These are phyloP conservation scores for Sporothrix schenckii DNA, from an alignment of 2,329 filamentous ascomycete species.

Conservation along the genomic window DNA sequence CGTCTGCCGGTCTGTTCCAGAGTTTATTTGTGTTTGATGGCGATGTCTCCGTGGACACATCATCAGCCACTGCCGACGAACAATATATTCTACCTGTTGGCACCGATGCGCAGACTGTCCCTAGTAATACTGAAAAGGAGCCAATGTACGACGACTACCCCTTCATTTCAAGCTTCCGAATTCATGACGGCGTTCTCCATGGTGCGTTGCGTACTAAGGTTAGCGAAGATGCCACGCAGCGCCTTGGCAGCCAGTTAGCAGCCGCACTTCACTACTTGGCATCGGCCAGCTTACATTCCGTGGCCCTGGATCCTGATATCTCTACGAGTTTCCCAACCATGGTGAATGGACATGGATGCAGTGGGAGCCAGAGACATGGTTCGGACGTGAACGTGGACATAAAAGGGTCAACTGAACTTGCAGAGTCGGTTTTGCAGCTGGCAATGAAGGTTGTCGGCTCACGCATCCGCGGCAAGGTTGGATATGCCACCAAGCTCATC, in stretches of 20 bases:
- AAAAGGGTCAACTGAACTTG: background rate
- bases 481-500: constrained; percentile 35
- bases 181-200: constrained; percentile 35
- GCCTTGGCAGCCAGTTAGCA: constrained; percentile 32
- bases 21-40: constrained; percentile 40
- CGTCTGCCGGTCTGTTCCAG: constrained; percentile 36
- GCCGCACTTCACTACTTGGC: constrained; percentile 7
- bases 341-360: background rate
- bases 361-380: background rate
- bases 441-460: constrained; percentile 35
- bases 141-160: constrained; percentile 38
- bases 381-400: background rate
- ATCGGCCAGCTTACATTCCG: background rate
- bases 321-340: background rate
- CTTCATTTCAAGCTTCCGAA: constrained; percentile 38
- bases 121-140: background rate
- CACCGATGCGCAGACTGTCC: background rate
- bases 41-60: constrained; percentile 24
- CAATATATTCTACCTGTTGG: background rate
- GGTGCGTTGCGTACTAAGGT: constrained; percentile 37
- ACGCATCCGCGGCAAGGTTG: constrained; percentile 32
- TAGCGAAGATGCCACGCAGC: background rate
- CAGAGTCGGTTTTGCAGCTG: constrained; percentile 32
- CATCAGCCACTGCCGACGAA: background rate
- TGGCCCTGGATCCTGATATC: constrained; percentile 8